Base-by-base conservation (phyloP, 345 rosid genomes). In the Citrus hindsii region DNA sequence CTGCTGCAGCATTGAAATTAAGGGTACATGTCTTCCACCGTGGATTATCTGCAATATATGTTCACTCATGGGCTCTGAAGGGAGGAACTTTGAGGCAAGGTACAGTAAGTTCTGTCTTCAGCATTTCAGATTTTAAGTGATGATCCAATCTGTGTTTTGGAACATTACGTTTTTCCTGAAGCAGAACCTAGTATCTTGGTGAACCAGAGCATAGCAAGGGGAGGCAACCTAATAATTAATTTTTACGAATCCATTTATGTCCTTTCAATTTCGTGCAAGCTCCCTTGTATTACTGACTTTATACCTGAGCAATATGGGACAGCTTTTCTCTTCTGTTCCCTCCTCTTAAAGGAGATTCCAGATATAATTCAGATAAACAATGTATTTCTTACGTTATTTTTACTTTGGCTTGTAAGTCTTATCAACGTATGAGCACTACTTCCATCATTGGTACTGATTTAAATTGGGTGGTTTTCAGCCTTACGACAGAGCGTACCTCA, bases 31-130 rank as follows among this genome's bases (percentile, higher is more conserved):
- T 85, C 82, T 96, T 80, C 97, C 98, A 0, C 91, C 98, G 4
- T 96, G 99, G 99, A 93, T 93, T 60, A 76, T 92, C 58, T 88
- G 89, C 87, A 89, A 86, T 59, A 58, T 96, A 51, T 92, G 97
- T 82, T 74, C 89, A 22, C 80, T 82, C 62, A 75, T 93, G 38
- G 83, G 82, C 56, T 87, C 93, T 77, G 87, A 83, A 42, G 95
- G 88, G 68, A 87, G 74, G 68, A 79, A 82, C 84, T 94, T 94
- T 79, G 97, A 92, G 76, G 93, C 94, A 64, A 89, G 98, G 99
- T 96, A 80, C 79, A 13, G 13, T 8, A 30, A 37, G 38, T 60
- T 74, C 30, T 9, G 22, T 27, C 28, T 56, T 81, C 61, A 24
- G 56, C 32, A 16, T 9, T 53, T 53, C 51, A 12, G 51, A 3